Conservation (phyloP, 495 filamentous ascomycete genomes). For the Haplographium delicatum region DNA sequence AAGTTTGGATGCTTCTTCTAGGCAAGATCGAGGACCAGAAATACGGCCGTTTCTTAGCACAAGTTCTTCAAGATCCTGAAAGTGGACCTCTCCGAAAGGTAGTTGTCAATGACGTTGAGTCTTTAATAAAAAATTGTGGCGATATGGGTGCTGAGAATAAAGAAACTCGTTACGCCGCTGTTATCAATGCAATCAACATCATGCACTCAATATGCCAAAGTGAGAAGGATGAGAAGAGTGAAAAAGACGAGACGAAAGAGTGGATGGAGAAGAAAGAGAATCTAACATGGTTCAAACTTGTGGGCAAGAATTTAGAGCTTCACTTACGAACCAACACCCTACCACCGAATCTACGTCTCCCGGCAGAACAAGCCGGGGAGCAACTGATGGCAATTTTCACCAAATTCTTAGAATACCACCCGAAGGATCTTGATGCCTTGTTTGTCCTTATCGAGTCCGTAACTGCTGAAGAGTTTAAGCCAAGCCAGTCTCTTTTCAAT, state of each 20-base stretch:
- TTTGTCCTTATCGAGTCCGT: conserved; percentile 79
- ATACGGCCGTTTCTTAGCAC: conserved; percentile 91
- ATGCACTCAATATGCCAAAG: conserved; percentile 67
- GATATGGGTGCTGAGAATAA: conserved; percentile 53
- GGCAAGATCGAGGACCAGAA: conserved; percentile 71
- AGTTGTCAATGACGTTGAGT: conserved; percentile 66
- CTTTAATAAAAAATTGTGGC: conserved; percentile 59
- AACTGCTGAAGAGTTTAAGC: conserved; percentile 75
- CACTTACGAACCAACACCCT: conserved; percentile 65
- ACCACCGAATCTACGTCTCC: conserved; percentile 67
- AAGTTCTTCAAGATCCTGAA: conserved; percentile 72
- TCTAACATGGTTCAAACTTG: conserved; percentile 60
- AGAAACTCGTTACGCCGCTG: conserved; percentile 59
- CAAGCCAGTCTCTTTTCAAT: conserved; percentile 64
- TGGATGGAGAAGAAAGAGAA: conserved; percentile 78
- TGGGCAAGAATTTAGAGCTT: conserved; percentile 72
- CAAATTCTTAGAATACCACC: conserved; percentile 65
- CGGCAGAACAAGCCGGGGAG: conserved; percentile 82
- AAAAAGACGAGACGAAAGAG: conserved; percentile 45
- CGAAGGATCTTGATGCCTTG: conserved; percentile 80
- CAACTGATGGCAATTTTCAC: conserved; percentile 84
- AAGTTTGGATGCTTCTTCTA: conserved; percentile 74
- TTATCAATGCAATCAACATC: conserved; percentile 83
- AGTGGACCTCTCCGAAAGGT: conserved; percentile 70
- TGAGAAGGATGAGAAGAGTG: conserved; percentile 42